Conservation (phyloP, 345 rosid genomes). For the Rubroshorea leprosula region DNA sequence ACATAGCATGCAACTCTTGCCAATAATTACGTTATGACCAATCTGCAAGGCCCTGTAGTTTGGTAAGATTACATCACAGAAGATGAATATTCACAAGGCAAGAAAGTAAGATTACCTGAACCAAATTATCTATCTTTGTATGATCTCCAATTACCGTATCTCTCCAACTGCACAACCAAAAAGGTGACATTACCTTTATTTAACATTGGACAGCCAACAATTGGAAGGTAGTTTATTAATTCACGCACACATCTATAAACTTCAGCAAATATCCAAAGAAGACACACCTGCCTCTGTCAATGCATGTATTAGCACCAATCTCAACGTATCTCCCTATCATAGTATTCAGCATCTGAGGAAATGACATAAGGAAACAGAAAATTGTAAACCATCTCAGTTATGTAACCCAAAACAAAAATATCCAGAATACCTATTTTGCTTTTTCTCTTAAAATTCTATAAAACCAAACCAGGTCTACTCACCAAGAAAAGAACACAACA, state of each 20-base stretch:
- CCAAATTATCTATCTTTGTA: conserved; percentile 81
- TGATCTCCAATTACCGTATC: conserved; percentile 68
- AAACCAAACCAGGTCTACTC: background rate
- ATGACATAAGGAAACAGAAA: background rate
- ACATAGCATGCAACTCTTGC: conserved; percentile 72
- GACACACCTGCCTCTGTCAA: conserved; percentile 83
- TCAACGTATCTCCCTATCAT: conserved; percentile 70
- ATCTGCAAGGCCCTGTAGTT: conserved; percentile 36
- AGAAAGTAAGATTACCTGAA: conserved; percentile 45
- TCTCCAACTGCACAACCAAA: conserved; percentile 69
- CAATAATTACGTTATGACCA: conserved; percentile 76
- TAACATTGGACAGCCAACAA: conserved; percentile 2
- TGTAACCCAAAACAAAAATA: background rate
- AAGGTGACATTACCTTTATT: conserved; percentile 5
- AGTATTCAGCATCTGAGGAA: conserved; percentile 46
- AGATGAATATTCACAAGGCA: conserved; percentile 7
- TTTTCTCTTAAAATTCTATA: no score
- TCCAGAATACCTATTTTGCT: background rate
- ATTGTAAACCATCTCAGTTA: background rate
- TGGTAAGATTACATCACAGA: conserved; percentile 5
- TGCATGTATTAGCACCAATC: conserved; percentile 83
- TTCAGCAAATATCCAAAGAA: conserved; percentile 2
- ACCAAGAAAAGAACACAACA: background rate
- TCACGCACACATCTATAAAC: background rate
- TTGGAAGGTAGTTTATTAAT: background rate